phyloP scores from a whole-genome alignment of 2,329 filamentous ascomycete species.

The Samsoniella hepiali region DNA sequence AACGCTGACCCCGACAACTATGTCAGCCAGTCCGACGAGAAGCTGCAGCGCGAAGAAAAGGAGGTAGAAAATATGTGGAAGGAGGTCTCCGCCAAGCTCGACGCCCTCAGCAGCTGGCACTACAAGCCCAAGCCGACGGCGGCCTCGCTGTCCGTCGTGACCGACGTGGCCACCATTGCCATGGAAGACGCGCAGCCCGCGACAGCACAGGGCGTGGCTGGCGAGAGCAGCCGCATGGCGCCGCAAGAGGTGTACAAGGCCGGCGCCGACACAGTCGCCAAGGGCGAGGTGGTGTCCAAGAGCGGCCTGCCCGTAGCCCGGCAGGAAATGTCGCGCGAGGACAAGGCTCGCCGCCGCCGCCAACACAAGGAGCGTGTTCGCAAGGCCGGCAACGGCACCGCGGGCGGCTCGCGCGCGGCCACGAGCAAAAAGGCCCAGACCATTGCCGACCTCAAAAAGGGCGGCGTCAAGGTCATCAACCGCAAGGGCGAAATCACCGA shows the following conservation, averaged over 20 bases:
- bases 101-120: constrained; percentile 88
- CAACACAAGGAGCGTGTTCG: constrained; percentile 82
- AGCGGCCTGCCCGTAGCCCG: constrained; percentile 72
- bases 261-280: constrained; percentile 59
- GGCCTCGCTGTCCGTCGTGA: constrained; percentile 78
- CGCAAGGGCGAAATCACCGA: constrained; percentile 83
- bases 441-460: constrained; percentile 70
- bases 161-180: constrained; percentile 83
- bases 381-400: constrained; percentile 56
- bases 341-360: constrained; percentile 72
- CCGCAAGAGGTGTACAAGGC: constrained; percentile 92
- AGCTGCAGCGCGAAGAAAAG: constrained; percentile 74
- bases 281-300: constrained; percentile 73
- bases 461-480: constrained; percentile 87
- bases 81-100: constrained; percentile 73
- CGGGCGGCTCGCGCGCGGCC: constrained; percentile 24
- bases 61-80: constrained; percentile 84
- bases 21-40: constrained; percentile 78
- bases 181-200: constrained; percentile 96
- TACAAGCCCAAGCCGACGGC: constrained; percentile 87
- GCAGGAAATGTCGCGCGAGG: constrained; percentile 85
- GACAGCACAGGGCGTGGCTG: constrained; percentile 69
- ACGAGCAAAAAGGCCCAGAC: constrained; percentile 44
- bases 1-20: constrained; percentile 73
- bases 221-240: constrained; percentile 72